Evolutionary conservation across 192 early-diverging fungal species (phyloP).

Genomic region (Nowakowskiella sp.): DNA sequence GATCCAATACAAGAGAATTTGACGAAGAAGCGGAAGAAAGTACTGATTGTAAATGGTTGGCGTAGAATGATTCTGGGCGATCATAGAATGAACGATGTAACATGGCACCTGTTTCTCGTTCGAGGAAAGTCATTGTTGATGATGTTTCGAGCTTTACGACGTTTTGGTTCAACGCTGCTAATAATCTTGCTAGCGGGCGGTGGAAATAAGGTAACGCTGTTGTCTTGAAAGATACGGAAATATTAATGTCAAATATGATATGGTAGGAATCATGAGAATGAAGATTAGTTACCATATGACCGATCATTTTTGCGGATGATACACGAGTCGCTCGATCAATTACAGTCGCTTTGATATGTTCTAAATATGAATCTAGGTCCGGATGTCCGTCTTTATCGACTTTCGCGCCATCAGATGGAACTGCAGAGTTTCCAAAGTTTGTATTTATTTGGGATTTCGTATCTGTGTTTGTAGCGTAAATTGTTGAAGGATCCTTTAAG

Average conservation of each 20-base stretch:
- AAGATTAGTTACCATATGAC: constrained; percentile 43
- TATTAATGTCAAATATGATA: neutral
- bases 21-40: neutral
- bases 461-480: constrained; percentile 28
- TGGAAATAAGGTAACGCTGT: constrained; percentile 50
- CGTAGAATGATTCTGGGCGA: constrained; percentile 26
- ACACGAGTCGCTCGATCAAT: constrained; percentile 44
- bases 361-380: constrained; percentile 31
- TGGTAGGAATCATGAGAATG: neutral
- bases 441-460: too few relatives aligned
- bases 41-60: constrained; percentile 28
- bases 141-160: constrained; percentile 53
- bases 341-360: constrained; percentile 37
- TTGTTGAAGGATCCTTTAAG: constrained; percentile 28
- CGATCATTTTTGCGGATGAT: constrained; percentile 42
- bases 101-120: constrained; percentile 44
- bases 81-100: constrained; percentile 44
- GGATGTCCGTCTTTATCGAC: too few relatives aligned
- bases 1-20: too few relatives aligned
- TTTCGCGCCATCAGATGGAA: too few relatives aligned
- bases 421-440: constrained; percentile 15
- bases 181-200: constrained; percentile 37
- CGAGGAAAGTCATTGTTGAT: constrained; percentile 43
- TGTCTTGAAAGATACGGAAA: constrained; percentile 13
- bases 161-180: constrained; percentile 52